These are phyloP conservation scores for Tetrahymena borealis DNA, from an alignment of 73 alveolate species.

Conservation along the genomic window DNA sequence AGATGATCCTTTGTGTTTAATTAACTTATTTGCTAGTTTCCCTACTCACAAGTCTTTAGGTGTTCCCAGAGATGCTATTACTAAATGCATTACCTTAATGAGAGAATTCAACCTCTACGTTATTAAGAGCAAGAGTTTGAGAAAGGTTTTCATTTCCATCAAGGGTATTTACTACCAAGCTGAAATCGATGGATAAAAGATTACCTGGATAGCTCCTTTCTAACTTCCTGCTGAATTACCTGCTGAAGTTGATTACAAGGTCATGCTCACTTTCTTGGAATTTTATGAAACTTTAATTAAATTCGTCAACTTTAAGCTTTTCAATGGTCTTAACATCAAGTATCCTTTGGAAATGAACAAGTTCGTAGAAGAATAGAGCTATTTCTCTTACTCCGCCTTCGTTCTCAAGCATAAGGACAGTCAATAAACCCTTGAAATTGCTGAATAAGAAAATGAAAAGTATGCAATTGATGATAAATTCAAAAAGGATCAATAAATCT, in stretches of 20 bases:
- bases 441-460: not conserved
- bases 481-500: slow-evolving; percentile 29
- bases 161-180: slow-evolving; percentile 45
- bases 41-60: slow-evolving; percentile 82
- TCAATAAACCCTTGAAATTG: not conserved
- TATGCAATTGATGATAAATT: slow-evolving; percentile 29
- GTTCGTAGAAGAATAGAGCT: not conserved
- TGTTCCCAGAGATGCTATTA: slow-evolving; percentile 24
- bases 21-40: slow-evolving; percentile 89
- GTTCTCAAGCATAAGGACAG: not conserved
- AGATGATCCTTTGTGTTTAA: slow-evolving; percentile 96
- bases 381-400: not conserved
- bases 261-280: slow-evolving; percentile 40
- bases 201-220: slow-evolving; percentile 43
- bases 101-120: slow-evolving; percentile 16
- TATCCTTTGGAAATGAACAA: not conserved
- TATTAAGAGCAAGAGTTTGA: slow-evolving; percentile 13
- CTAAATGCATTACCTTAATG: slow-evolving; percentile 14
- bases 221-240: slow-evolving; percentile 33
- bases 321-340: not conserved
- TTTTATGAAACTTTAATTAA: slow-evolving; percentile 25
- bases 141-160: slow-evolving; percentile 36
- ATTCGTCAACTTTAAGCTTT: slow-evolving; percentile 26
- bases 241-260: slow-evolving; percentile 38
- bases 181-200: slow-evolving; percentile 17